These are phyloP conservation scores for Phaeodactylum tricornutum DNA, from an alignment of 108 stramenopile genomes.

Conservation along the genomic window DNA sequence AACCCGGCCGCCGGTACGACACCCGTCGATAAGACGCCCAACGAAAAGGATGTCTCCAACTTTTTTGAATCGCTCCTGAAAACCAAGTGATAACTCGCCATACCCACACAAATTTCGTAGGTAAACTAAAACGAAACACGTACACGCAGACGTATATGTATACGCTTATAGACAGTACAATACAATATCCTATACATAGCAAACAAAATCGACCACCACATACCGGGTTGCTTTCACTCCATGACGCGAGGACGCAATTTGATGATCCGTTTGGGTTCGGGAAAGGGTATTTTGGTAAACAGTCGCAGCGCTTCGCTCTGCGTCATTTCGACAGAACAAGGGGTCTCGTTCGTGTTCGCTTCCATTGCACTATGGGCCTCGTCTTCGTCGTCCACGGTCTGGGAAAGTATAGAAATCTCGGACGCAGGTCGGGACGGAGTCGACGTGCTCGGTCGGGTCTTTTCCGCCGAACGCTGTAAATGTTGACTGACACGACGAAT, in stretches of 20 bases:
- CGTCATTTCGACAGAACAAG: no score
- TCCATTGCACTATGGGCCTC: not conserved
- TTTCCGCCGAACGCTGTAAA: not conserved
- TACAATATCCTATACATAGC: not conserved
- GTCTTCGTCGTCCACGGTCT: not conserved
- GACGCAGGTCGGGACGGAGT: not conserved
- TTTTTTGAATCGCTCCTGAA: slow-evolving; percentile 75
- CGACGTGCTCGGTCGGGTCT: not conserved
- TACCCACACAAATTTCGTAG: no score
- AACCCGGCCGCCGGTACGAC: not conserved
- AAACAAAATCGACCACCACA: not conserved
- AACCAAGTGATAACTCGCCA: no score
- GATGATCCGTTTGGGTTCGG: slow-evolving; percentile 12
- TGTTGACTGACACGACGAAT: slow-evolving; percentile 4
- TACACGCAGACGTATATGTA: no score
- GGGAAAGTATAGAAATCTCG: not conserved
- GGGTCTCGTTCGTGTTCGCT: not conserved
- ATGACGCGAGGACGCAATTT: slow-evolving; percentile 10
- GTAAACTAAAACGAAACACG: slow-evolving; percentile 1
- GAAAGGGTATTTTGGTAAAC: slow-evolving; percentile 19
- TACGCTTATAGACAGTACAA: no score
- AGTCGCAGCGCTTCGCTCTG: slow-evolving; percentile 4
- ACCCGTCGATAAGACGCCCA: not conserved
- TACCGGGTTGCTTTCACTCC: no score
- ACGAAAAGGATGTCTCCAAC: slow-evolving; percentile 33